These are phyloP conservation scores for Adiantum capillusveneris DNA, from an alignment of 75 land plant genomes.

Conservation along the genomic window DNA sequence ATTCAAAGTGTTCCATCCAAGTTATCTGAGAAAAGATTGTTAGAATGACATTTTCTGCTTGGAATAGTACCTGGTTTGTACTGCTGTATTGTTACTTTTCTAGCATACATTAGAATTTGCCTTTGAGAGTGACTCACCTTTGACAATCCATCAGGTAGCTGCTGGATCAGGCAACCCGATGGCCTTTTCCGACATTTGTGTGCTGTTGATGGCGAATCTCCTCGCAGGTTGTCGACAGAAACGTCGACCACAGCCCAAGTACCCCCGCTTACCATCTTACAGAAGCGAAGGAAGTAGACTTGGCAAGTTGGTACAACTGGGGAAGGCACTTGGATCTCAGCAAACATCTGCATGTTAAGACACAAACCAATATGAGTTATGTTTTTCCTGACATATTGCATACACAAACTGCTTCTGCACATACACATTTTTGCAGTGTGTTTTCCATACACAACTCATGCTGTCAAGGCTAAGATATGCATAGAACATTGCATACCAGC, in stretches of 20 bases:
- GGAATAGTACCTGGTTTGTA: too few relatives aligned
- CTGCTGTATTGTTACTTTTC: too few relatives aligned
- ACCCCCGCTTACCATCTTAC: slow-evolving; percentile 39
- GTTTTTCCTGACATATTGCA: too few relatives aligned
- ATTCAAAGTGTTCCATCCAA: slow-evolving; percentile 72
- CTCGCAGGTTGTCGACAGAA: slow-evolving; percentile 25
- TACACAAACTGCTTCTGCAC: too few relatives aligned
- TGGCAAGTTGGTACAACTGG: slow-evolving; percentile 81
- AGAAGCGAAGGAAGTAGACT: slow-evolving; percentile 57
- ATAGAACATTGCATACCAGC: slow-evolving; percentile 41
- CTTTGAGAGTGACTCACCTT: too few relatives aligned
- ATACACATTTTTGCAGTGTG: too few relatives aligned
- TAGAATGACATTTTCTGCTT: too few relatives aligned
- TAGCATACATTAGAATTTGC: too few relatives aligned
- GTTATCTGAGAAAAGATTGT: slow-evolving; percentile 44
- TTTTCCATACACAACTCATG: too few relatives aligned
- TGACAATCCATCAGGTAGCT: slow-evolving; percentile 74
- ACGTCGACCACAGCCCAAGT: slow-evolving; percentile 30
- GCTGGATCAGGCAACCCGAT: slow-evolving; percentile 71
- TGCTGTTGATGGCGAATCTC: slow-evolving; percentile 2
- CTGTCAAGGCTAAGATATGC: not conserved
- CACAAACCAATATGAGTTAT: too few relatives aligned
- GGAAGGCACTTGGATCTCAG: slow-evolving; percentile 72
- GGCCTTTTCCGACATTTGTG: slow-evolving; percentile 40
- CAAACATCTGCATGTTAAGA: slow-evolving; percentile 50